Evolutionary conservation across 2,329 filamentous ascomycete species (phyloP).

Genomic region (Aspergillus cejpii): DNA sequence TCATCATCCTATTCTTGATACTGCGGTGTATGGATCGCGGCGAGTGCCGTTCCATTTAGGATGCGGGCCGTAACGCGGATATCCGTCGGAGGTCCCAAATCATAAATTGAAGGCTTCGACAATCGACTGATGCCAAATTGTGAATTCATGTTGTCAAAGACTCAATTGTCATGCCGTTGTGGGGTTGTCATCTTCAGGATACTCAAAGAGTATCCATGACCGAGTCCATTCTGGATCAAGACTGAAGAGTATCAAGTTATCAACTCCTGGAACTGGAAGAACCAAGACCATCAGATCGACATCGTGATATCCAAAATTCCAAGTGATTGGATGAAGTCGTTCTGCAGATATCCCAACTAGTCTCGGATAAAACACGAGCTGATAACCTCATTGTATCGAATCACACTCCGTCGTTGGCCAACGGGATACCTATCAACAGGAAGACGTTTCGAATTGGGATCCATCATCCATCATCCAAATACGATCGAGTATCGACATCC

Average conservation of each 20-base stretch:
- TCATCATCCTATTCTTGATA: no score
- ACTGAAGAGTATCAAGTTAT: no score
- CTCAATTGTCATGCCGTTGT: background rate
- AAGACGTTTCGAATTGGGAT: no score
- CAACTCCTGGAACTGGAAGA: no score
- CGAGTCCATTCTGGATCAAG: background rate
- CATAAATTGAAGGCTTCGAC: no score
- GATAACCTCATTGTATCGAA: background rate
- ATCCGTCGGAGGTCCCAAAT: constrained; percentile 19
- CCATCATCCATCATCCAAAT: background rate
- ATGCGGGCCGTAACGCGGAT: constrained; percentile 25
- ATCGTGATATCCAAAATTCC: background rate
- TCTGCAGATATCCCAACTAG: background rate
- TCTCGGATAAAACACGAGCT: background rate
- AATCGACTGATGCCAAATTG: no score
- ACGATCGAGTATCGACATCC: background rate
- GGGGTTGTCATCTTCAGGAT: no score
- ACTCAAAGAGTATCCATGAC: no score
- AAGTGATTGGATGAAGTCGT: background rate
- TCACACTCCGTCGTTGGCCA: background rate
- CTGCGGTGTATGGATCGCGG: no score
- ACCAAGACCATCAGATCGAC: background rate
- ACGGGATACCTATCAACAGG: background rate
- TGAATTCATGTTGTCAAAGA: no score
- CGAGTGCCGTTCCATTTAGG: constrained; percentile 21